Conservation (phyloP, 2,329 filamentous ascomycete species). For the Nemania serpens region DNA sequence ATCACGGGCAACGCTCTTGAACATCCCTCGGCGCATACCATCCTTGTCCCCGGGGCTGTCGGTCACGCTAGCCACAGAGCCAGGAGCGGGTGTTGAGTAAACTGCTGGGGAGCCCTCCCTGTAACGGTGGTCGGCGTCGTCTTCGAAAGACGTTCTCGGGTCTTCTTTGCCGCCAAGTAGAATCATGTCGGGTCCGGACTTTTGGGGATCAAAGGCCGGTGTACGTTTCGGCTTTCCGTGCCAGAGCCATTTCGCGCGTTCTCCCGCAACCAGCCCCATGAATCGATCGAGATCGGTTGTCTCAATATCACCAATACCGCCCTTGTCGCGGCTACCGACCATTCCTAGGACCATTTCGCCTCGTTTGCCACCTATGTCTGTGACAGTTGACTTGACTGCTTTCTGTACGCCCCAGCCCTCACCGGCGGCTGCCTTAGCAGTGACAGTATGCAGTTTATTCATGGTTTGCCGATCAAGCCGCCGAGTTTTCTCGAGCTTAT, state of each 20-base stretch:
- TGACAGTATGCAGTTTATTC: slow-evolving; percentile 77
- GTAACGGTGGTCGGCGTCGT: slow-evolving; percentile 51
- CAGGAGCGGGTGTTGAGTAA: slow-evolving; percentile 50
- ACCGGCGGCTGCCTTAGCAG: slow-evolving; percentile 85
- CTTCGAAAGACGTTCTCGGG: slow-evolving; percentile 55
- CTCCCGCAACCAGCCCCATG: slow-evolving; percentile 75
- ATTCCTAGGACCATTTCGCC: slow-evolving; percentile 96
- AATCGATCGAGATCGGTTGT: slow-evolving; percentile 88
- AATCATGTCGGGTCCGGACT: slow-evolving; percentile 51
- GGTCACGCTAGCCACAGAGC: slow-evolving; percentile 51
- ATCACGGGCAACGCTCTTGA: slow-evolving; percentile 81
- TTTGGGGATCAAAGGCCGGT: slow-evolving; percentile 51
- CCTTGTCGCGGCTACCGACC: slow-evolving; percentile 84
- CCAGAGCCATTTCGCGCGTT: slow-evolving; percentile 93
- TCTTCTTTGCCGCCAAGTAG: slow-evolving; percentile 65
- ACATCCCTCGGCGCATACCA: slow-evolving; percentile 66
- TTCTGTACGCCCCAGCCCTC: slow-evolving; percentile 92
- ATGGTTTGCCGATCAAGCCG: slow-evolving; percentile 84
- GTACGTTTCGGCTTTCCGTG: slow-evolving; percentile 81
- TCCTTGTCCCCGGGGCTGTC: slow-evolving; percentile 60
- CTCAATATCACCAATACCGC: slow-evolving; percentile 88
- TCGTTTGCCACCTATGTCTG: slow-evolving; percentile 89
- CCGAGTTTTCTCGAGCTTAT: slow-evolving; percentile 78
- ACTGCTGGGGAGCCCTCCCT: slow-evolving; percentile 52
- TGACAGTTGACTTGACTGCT: slow-evolving; percentile 93